Base-by-base conservation (phyloP, 2,329 filamentous ascomycete species). In the Nemania diffusa region DNA sequence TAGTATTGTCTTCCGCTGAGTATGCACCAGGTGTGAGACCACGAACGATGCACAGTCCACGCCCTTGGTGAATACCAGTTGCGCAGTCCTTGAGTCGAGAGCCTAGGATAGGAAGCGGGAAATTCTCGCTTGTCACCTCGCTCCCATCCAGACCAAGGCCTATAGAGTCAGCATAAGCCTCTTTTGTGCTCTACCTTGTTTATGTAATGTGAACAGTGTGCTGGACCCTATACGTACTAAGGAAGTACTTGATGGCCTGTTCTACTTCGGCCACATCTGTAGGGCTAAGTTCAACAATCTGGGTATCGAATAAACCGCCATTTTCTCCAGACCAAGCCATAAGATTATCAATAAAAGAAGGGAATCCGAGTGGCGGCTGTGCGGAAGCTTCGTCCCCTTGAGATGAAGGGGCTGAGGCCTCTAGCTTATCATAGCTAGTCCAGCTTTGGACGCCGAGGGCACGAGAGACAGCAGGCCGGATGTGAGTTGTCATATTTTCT, bases 31-130 rank as follows among this genome's bases (percentile, higher is more conserved):
- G 79, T 15, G 84, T 80, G 0, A 90, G 77, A 2, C 88, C 88
- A 5, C 83, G 82, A 44, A 91, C 74, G 8, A 90, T 80, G 56
- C 82, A 82, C 69, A 90, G 83, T 0, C 88, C 88, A 7, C 70
- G 73, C 3, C 82, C 82, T 8, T 75, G 68, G 62, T 85, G 80
- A 27, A 86, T 63, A 24, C 76, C 73, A 11, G 73, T 57, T 2
- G 80, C 76, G 20, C 78, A 79, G 13, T 73, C 62, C 6, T 76
- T 58, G 24, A 86, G 81, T 5, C 70, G 74, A 0, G 71, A 48
- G 8, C 71, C 73, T 15, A 85, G 71, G 1, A 52, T 73, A 0
- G 81, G 81, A 1, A 86, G 78, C 1, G 77, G 77, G 62, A 86
- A 86, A 63, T 74, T 81, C 17, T 78, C 73, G 1, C 62, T 68